Evolutionary conservation across 768 basidiomycete genomes (phyloP).

Genomic region (Trametes cinnabarina): DNA sequence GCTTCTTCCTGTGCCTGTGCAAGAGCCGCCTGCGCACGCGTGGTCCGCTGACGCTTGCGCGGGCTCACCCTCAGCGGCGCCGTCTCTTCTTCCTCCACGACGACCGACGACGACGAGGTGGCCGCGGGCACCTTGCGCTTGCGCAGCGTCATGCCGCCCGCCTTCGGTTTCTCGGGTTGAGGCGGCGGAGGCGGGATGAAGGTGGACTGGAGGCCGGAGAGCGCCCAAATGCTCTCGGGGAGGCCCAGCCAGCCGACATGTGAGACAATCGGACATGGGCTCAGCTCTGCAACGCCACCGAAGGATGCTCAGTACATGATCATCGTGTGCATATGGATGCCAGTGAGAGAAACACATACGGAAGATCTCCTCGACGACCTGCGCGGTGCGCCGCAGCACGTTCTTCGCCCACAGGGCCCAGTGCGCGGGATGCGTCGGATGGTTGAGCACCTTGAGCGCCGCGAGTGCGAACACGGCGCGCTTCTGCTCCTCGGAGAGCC

Average conservation of each 20-base stretch:
- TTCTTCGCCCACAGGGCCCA: slow-evolving; percentile 64
- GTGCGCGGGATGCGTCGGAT: slow-evolving; percentile 53
- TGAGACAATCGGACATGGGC: slow-evolving; percentile 15
- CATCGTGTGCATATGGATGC: background rate
- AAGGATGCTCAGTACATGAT: background rate
- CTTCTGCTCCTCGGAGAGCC: slow-evolving; percentile 13
- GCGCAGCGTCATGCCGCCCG: slow-evolving; percentile 15
- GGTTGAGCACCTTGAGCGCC: slow-evolving; percentile 58
- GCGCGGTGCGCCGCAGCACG: slow-evolving; percentile 47
- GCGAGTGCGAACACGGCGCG: slow-evolving; percentile 49
- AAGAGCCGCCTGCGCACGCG: slow-evolving; percentile 1
- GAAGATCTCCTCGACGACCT: slow-evolving; percentile 51
- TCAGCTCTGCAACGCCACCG: slow-evolving; percentile 4
- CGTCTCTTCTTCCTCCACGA: background rate
- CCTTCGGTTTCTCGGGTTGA: slow-evolving; percentile 10
- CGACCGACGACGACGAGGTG: background rate
- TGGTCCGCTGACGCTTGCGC: slow-evolving; percentile 15
- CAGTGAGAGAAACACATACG: slow-evolving; percentile 39
- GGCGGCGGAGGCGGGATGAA: slow-evolving; percentile 13
- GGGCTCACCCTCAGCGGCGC: background rate
- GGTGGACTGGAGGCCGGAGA: slow-evolving; percentile 12
- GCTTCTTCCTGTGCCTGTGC: slow-evolving; percentile 3
- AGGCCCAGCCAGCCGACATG: slow-evolving; percentile 15
- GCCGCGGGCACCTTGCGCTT: slow-evolving; percentile 13
- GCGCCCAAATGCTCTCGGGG: slow-evolving; percentile 13